Evolutionary conservation across 768 basidiomycete species (phyloP), one percentile per base, ranked within the genome.

Genomic region (Phanerochaete sordida): DNA sequence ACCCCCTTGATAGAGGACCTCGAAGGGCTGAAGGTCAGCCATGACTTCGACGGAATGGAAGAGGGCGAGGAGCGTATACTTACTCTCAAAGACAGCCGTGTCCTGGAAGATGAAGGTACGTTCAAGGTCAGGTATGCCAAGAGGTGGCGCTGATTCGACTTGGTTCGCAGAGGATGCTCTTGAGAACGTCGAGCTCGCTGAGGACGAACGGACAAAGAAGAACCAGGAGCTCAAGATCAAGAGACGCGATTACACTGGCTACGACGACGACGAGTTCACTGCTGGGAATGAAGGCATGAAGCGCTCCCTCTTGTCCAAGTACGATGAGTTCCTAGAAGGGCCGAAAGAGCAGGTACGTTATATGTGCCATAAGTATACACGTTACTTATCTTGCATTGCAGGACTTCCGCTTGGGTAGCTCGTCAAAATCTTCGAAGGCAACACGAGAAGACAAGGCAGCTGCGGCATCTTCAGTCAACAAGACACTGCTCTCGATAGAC

Each of bases 11-110:
- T 68, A 95, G 93, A 87, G 78, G 94, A 97, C 76, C 84, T 98
- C 66, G 85, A 81, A 62, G 97, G 97, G 48, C 78, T 99, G 63
- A 98, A 97, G 82, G 97, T 98, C 73, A 88, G 83, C 79, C 97
- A 98, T 76, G 94, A 91, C 80, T 87, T 95, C 65, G 90, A 95
- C 60, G 90, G 83, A 65, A 81, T 99, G 75, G 91, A 88, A 63
- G 95, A 96, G 75, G 95, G 96, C 66, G 90, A 97, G 75, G 93
- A 92, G 65, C 87, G 88, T 66, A 93, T 99, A 79, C 87, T 99
- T 67, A 99, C 97, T 3, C 79, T 98, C 71, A 97, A 97, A 84
- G 96, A 98, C 70, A 90, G 88, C 69, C 88, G 94, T 46, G 90
- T 99, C 62, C 86, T 99, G 44, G 95, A 95, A 68, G 90, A 94